Base-by-base conservation (phyloP, 352 stramenopile species). In the Elongisporangium prolatum region DNA sequence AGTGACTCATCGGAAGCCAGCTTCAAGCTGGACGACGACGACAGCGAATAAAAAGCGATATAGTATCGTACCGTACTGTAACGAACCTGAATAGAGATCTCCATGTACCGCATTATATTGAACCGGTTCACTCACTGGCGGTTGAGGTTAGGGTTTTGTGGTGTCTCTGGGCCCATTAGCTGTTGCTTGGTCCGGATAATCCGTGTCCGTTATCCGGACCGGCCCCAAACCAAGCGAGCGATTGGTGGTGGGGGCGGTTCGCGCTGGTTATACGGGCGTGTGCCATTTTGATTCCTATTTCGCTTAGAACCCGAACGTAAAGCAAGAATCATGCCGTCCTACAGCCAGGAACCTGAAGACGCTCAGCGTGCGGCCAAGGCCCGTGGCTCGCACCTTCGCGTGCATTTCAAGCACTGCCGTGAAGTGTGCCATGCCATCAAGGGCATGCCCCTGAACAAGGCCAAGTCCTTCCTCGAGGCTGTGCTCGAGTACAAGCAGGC, bases 341-440 rank as follows among this genome's bases (percentile, higher is more conserved):
- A 96, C 84, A 93, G 83, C 80, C 84, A 93, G 82, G 84, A 94
- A 88, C 86, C 86, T 64, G 86, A 96, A 88, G 85, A 96, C 66
- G 81, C 75, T 50, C 83, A 91, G 75, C 82, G 83, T 65, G 83
- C 85, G 56, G 85, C 85, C 65, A 99, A 99, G 88, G 89, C 96
- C 38, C 89, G 96, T 57, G 97, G 96, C 68, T 98, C 92, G 64
- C 93, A 99, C 85, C 86, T 99, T 48, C 93, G 97, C 70, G 95
- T 99, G 71, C 97, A 99, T 86, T 99, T 98, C 91, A 99, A 99
- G 94, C 97, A 99, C 91, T 99, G 97, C 80, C 92, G 96, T 69
- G 97, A 99, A 76, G 98, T 99, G 51, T 92, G 84, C 66, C 91
- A 98, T 74, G 88, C 93, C 65, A 99, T 99, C 86, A 98, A 98